Conservation (phyloP, 2,329 filamentous ascomycete species). For the Xylariomycetidae sp. region DNA sequence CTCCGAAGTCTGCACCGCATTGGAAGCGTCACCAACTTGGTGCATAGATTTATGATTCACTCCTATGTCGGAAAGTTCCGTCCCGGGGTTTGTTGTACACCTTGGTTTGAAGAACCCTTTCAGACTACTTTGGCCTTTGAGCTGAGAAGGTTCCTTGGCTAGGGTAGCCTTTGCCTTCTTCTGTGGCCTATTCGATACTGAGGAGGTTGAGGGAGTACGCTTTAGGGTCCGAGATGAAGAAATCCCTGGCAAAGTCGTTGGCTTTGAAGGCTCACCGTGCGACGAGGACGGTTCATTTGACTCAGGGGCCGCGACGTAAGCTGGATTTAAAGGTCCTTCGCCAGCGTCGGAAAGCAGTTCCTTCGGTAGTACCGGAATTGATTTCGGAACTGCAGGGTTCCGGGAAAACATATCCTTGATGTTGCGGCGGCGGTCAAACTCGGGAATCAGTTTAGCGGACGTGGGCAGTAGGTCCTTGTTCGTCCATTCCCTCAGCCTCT, state of each 20-base stretch:
- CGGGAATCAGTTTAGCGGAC: constrained; percentile 79
- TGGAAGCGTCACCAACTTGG: constrained; percentile 10
- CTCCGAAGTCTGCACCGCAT: constrained; percentile 6
- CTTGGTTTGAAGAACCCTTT: constrained; percentile 77
- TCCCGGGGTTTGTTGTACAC: constrained; percentile 14
- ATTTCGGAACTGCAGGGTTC: constrained; percentile 35
- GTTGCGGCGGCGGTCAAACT: constrained; percentile 78
- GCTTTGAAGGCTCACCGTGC: constrained; percentile 8
- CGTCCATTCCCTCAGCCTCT: constrained; percentile 62
- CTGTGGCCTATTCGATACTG: constrained; percentile 22
- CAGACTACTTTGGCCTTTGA: constrained; percentile 54
- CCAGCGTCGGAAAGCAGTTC: constrained; percentile 3
- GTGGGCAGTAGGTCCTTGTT: constrained; percentile 63
- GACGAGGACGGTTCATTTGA: constrained; percentile 15
- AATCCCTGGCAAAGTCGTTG: constrained; percentile 14
- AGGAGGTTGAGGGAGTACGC: constrained; percentile 18
- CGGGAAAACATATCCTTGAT: constrained; percentile 91
- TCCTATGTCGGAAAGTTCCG: constrained; percentile 8
- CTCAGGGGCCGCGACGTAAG: constrained; percentile 2
- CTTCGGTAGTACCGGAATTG: constrained; percentile 10
- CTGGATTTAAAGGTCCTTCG: neutral
- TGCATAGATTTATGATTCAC: constrained; percentile 2
- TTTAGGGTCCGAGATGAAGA: constrained; percentile 19
- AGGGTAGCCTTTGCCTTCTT: constrained; percentile 34
- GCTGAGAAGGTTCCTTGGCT: constrained; percentile 27